Conservation (phyloP, 345 rosid genomes). For the Moricandia arvensis region DNA sequence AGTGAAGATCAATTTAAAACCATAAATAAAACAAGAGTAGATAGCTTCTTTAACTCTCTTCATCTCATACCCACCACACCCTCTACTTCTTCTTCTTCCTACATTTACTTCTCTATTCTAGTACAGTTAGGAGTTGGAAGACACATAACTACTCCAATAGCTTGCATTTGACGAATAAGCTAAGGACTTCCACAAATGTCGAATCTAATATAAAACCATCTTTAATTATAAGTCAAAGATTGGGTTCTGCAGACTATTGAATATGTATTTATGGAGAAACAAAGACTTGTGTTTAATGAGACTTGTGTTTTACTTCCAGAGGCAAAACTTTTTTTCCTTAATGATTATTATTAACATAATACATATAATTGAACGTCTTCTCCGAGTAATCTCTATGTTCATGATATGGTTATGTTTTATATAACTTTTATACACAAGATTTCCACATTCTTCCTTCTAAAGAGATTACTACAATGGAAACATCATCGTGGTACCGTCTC, state of each 20-base stretch:
- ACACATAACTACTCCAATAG: slow-evolving; percentile 27
- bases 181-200: slow-evolving; percentile 28
- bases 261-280: slow-evolving; percentile 13
- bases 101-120: slow-evolving; percentile 41
- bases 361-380: slow-evolving; percentile 1
- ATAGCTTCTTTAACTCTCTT: slow-evolving; percentile 1
- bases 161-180: slow-evolving; percentile 33
- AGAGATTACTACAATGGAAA: slow-evolving; percentile 85
- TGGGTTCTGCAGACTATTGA: slow-evolving; percentile 17
- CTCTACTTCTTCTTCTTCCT: slow-evolving; percentile 18
- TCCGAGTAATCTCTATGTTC: slow-evolving; percentile 28
- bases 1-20: neutral
- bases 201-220: slow-evolving; percentile 10
- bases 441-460: slow-evolving; percentile 98
- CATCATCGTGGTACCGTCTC: slow-evolving; percentile 88
- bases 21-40: neutral
- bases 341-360: slow-evolving; percentile 34
- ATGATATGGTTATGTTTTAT: neutral
- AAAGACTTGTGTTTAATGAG: slow-evolving; percentile 19
- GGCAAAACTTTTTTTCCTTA: slow-evolving; percentile 35
- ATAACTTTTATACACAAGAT: slow-evolving; percentile 76
- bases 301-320: neutral
- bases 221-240: slow-evolving; percentile 23
- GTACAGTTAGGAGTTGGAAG: slow-evolving; percentile 38
- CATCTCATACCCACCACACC: slow-evolving; percentile 22